Evolutionary conservation across 164 flowering plant species (phyloP).

Genomic region (Sedum album): DNA sequence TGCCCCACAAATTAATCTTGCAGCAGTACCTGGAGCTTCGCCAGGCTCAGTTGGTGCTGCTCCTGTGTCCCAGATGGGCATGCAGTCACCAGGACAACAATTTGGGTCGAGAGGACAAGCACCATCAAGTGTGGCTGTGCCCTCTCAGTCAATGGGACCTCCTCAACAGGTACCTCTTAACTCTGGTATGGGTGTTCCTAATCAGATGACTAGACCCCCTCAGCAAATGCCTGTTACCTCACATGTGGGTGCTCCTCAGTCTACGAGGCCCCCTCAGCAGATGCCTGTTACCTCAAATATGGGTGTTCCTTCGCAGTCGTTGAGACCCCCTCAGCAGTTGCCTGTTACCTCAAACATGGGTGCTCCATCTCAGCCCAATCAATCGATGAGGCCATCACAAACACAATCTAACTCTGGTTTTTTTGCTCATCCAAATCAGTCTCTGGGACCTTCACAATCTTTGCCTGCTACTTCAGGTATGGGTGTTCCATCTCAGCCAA

Average conservation of each 20-base stretch:
- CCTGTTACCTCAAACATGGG: constrained; percentile 27
- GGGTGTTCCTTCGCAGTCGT: constrained; percentile 30
- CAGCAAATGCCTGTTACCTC: constrained; percentile 35
- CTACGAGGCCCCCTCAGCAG: constrained; percentile 44
- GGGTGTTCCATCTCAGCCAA: neutral
- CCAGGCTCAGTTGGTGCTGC: constrained; percentile 24
- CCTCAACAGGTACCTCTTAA: constrained; percentile 33
- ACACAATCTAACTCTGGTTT: constrained; percentile 8
- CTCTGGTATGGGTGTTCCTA: constrained; percentile 29
- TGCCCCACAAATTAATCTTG: constrained; percentile 73
- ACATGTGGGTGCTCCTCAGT: constrained; percentile 26
- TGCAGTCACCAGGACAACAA: constrained; percentile 38
- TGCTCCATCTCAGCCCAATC: constrained; percentile 10
- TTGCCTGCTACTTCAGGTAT: constrained; percentile 30
- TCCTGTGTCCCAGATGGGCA: constrained; percentile 33
- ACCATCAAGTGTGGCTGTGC: constrained; percentile 27
- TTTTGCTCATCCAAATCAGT: constrained; percentile 15
- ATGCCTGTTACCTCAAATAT: constrained; percentile 32
- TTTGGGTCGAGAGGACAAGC: constrained; percentile 48
- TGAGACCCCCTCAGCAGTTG: constrained; percentile 47
- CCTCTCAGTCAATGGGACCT: constrained; percentile 47
- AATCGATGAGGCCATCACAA: constrained; percentile 44
- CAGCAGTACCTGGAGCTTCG: constrained; percentile 36
- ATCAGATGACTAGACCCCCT: constrained; percentile 48
- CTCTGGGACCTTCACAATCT: constrained; percentile 43